Percentiles rank a stretch among this genome's conserved stretches.
phyloP scores from a whole-genome alignment of 352 stramenopile genomes.

The Globisporangium solare region DNA sequence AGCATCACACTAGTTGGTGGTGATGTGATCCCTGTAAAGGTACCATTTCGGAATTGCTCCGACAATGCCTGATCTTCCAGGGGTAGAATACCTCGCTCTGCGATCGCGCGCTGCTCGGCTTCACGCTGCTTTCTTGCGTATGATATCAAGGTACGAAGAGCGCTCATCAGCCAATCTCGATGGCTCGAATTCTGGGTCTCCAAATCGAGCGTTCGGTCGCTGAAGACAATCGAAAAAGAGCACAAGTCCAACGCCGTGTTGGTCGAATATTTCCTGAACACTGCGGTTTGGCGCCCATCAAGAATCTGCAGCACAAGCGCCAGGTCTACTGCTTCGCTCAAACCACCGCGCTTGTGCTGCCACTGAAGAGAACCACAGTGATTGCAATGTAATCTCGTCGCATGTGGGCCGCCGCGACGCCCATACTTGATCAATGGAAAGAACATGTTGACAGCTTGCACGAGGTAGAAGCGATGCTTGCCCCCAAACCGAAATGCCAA shows the following conservation, averaged over 20 bases:
- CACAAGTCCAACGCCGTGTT: conserved; percentile 33
- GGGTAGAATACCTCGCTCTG: conserved; percentile 42
- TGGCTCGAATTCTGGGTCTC: conserved; percentile 72
- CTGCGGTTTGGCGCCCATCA: conserved; percentile 59
- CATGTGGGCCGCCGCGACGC: conserved; percentile 58
- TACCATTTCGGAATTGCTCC: not conserved
- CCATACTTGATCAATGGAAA: conserved; percentile 79
- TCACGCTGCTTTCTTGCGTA: conserved; percentile 69
- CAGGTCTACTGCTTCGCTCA: conserved; percentile 70
- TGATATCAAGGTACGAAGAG: conserved; percentile 64
- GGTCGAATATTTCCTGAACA: conserved; percentile 76
- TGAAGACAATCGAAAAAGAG: conserved; percentile 78
- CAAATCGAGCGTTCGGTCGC: conserved; percentile 69
- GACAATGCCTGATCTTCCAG: conserved; percentile 23
- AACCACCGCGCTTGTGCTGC: conserved; percentile 77
- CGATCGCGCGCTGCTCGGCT: conserved; percentile 74
- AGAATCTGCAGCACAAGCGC: conserved; percentile 65
- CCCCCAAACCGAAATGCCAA: conserved; percentile 81
- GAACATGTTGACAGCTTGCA: conserved; percentile 88
- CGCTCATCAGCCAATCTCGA: conserved; percentile 80
- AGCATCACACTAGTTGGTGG: not conserved
- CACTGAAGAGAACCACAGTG: conserved; percentile 78
- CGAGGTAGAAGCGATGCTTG: conserved; percentile 79
- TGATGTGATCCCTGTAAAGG: not conserved
- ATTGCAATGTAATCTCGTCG: conserved; percentile 77